Conservation (phyloP, 129 eudicot genomes). For the Arctium minus region DNA sequence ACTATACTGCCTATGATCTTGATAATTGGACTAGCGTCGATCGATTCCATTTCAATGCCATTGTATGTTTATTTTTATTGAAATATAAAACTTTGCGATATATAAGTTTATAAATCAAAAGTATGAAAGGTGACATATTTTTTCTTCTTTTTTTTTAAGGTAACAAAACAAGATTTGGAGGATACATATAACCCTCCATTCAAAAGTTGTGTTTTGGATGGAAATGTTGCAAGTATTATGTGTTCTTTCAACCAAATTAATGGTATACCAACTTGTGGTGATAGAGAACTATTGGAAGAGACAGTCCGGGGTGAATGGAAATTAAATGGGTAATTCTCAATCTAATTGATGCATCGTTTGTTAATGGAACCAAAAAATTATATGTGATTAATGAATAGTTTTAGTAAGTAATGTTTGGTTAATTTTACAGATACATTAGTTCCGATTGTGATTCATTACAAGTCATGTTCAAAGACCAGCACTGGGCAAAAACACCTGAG, state of each 20-base stretch:
- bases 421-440: constrained; percentile 52
- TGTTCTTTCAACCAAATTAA: constrained; percentile 73
- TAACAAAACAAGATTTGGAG: constrained; percentile 62
- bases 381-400: neutral
- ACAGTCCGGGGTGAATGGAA: constrained; percentile 57
- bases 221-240: constrained; percentile 71
- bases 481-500: constrained; percentile 50
- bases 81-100: neutral
- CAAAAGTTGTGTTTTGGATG: constrained; percentile 61
- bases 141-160: constrained; percentile 25
- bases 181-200: constrained; percentile 69
- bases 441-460: constrained; percentile 70
- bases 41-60: constrained; percentile 57
- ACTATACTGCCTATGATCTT: constrained; percentile 72
- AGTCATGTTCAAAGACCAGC: constrained; percentile 38
- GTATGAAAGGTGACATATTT: neutral
- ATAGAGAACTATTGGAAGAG: constrained; percentile 44
- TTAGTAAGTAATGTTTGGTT: neutral
- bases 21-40: constrained; percentile 68
- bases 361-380: neutral
- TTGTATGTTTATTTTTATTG: constrained; percentile 23
- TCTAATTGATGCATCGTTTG: neutral
- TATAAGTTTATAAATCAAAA: neutral
- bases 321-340: constrained; percentile 46
- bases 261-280: constrained; percentile 64